phyloP scores from a whole-genome alignment of 306 rosid species.

The Medicago lupulina region DNA sequence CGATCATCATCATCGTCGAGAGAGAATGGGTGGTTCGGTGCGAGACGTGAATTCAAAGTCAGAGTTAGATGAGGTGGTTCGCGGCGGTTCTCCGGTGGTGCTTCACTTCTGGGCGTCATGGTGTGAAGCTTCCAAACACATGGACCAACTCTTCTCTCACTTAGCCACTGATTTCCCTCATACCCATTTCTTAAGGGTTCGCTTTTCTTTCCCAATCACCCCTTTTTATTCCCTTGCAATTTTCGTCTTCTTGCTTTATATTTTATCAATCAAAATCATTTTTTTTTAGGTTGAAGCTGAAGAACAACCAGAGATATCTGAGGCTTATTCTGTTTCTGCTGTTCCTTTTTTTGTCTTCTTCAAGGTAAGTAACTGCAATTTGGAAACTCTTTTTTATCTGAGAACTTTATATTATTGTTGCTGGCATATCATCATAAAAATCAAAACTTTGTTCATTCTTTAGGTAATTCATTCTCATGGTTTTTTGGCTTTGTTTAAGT shows the following conservation, averaged over 20 bases:
- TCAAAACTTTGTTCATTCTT: neutral
- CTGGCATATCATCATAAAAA: neutral
- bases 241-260: neutral
- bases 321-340: conserved; percentile 83
- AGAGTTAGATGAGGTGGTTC: conserved; percentile 67
- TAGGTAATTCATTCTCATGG: neutral
- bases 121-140: conserved; percentile 97
- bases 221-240: neutral
- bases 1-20: neutral
- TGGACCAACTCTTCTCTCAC: conserved; percentile 88
- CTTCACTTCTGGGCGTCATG: conserved; percentile 97
- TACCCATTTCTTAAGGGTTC: conserved; percentile 77
- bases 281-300: conserved; percentile 85
- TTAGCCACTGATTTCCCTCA: conserved; percentile 84
- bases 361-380: conserved; percentile 56
- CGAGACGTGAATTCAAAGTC: conserved; percentile 69
- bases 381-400: neutral
- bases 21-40: conserved; percentile 79
- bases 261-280: neutral
- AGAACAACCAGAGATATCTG: conserved; percentile 88
- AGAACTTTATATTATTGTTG: too few relatives aligned
- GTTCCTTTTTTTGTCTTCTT: conserved; percentile 85
- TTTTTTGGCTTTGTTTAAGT: neutral
- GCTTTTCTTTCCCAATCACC: neutral
- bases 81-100: conserved; percentile 62